Percentiles rank a stretch among this genome's conserved stretches.
Conservation (phyloP, 768 basidiomycete genomes). For the Podaxis sp. region DNA sequence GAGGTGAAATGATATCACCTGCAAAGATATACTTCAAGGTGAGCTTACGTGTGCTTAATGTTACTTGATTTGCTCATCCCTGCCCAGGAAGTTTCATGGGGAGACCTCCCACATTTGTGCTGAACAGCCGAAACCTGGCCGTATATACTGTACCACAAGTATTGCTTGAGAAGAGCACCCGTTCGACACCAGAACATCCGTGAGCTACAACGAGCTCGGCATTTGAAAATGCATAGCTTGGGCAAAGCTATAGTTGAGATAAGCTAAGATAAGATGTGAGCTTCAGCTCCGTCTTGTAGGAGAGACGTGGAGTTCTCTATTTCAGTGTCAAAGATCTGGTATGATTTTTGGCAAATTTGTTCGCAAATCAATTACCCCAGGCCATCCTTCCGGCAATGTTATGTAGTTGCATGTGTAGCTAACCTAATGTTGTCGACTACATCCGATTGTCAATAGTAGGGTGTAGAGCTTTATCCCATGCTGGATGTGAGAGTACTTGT, state of each 20-base stretch:
- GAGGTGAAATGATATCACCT: constrained; percentile 4
- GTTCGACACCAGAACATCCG: not conserved
- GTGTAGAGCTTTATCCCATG: constrained; percentile 10
- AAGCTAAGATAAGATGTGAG: not conserved
- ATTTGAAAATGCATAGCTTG: not conserved
- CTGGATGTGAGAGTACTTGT: not conserved
- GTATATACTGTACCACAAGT: not conserved
- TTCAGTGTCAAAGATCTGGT: not conserved
- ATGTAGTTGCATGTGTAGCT: constrained; percentile 9
- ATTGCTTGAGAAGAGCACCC: not conserved
- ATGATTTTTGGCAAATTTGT: constrained; percentile 1
- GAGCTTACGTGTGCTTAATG: too few relatives aligned
- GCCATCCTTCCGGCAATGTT: constrained; percentile 10
- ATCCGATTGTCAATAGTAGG: constrained; percentile 16
- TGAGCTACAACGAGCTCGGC: not conserved
- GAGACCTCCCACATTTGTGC: not conserved
- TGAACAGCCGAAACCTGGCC: not conserved
- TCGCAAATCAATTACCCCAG: constrained; percentile 17
- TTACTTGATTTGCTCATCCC: not conserved
- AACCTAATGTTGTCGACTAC: constrained; percentile 15
- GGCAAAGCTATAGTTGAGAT: not conserved
- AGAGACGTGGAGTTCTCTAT: not conserved
- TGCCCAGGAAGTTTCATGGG: not conserved
- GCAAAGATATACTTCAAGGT: constrained; percentile 4
- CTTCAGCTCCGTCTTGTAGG: not conserved